Evolutionary conservation across 495 filamentous ascomycete genomes (phyloP).

Genomic region (Penicillium mononematosum): DNA sequence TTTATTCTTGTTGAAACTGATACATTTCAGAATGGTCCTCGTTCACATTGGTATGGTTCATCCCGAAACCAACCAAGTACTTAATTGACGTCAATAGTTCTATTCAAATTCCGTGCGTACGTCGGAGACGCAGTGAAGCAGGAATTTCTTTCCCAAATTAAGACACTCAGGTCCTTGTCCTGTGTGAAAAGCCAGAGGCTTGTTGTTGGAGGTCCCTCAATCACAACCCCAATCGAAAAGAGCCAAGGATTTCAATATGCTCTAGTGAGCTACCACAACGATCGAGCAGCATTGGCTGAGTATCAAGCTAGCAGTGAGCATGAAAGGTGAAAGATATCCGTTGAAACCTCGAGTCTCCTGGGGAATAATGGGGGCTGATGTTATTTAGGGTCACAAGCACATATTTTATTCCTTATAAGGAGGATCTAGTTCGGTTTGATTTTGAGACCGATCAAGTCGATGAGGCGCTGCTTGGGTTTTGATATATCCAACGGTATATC

Average conservation of each 20-base stretch:
- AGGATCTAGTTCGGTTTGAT: conserved; percentile 51
- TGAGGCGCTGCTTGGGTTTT: neutral
- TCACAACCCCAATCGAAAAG: conserved; percentile 45
- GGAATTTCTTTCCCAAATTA: conserved; percentile 42
- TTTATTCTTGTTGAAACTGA: neutral
- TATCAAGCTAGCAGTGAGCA: conserved; percentile 52
- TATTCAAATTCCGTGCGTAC: conserved; percentile 47
- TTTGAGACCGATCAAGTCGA: conserved; percentile 47
- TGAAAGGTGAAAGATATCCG: conserved; percentile 31
- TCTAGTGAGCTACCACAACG: conserved; percentile 47
- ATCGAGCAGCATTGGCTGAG: conserved; percentile 38
- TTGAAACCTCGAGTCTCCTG: neutral
- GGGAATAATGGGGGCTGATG: neutral
- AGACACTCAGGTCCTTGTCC: conserved; percentile 39
- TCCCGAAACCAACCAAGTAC: neutral
- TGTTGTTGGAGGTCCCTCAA: conserved; percentile 45
- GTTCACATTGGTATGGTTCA: conserved; percentile 34
- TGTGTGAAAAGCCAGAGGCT: conserved; percentile 43
- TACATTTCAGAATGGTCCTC: conserved; percentile 30
- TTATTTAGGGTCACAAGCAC: conserved; percentile 39
- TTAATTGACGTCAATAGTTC: conserved; percentile 27
- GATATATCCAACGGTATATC: neutral
- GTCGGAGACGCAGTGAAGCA: conserved; percentile 33
- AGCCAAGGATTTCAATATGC: conserved; percentile 50
- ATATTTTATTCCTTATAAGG: conserved; percentile 48